A percentile compares a stretch with the other conserved stretches of the same genome.
Evolutionary conservation across 108 stramenopile genomes (phyloP).

Genomic region (Cyclotella cryptica): DNA sequence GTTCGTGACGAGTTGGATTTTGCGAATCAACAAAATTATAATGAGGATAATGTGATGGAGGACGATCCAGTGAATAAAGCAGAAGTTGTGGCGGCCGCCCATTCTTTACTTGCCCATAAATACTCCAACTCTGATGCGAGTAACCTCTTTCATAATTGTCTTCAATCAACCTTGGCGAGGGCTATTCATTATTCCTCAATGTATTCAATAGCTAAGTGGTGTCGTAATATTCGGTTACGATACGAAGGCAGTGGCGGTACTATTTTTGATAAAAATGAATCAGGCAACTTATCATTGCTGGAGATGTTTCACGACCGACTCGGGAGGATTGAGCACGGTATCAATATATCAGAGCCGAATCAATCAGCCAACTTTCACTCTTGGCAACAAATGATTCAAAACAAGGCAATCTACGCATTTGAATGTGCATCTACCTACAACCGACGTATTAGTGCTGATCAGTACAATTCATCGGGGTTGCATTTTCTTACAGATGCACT

Average conservation of each 20-base stretch:
- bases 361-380: background rate
- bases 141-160: background rate
- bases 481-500: slow-evolving; percentile 66
- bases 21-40: background rate
- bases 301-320: slow-evolving; percentile 30
- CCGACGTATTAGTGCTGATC: slow-evolving; percentile 51
- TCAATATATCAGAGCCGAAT: background rate
- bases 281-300: slow-evolving; percentile 25
- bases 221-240: slow-evolving; percentile 26
- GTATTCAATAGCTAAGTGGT: slow-evolving; percentile 54
- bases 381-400: slow-evolving; percentile 24
- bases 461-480: slow-evolving; percentile 56
- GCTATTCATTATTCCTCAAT: slow-evolving; percentile 35
- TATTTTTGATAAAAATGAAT: background rate
- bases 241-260: background rate
- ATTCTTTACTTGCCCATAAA: slow-evolving; percentile 29
- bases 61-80: slow-evolving; percentile 18
- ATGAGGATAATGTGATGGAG: background rate
- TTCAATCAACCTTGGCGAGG: slow-evolving; percentile 22
- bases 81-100: slow-evolving; percentile 31
- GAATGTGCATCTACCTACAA: slow-evolving; percentile 61
- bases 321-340: background rate
- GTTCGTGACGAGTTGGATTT: slow-evolving; percentile 24
- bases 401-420: slow-evolving; percentile 57
- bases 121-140: background rate